Conservation (phyloP, 352 stramenopile species). For the Globisporangium acanthophoron region DNA sequence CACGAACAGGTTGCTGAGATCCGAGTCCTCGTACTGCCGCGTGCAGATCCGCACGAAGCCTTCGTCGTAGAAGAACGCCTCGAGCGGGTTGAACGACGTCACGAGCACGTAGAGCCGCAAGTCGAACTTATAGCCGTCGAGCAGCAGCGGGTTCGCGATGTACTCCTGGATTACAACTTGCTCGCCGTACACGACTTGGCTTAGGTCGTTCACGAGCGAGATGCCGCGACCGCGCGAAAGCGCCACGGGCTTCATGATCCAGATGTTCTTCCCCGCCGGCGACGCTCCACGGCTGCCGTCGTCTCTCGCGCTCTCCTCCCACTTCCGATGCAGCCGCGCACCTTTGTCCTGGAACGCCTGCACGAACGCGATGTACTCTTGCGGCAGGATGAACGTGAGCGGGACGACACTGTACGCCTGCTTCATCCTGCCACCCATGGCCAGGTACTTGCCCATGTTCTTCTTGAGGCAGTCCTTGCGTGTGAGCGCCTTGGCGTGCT, state of each 20-base stretch:
- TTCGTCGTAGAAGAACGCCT: conserved; percentile 93
- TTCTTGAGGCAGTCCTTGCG: conserved; percentile 94
- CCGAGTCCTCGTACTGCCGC: conserved; percentile 64
- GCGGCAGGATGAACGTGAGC: conserved; percentile 90
- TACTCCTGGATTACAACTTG: conserved; percentile 90
- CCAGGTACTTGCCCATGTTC: conserved; percentile 63
- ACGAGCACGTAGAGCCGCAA: conserved; percentile 93
- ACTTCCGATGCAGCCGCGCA: conserved; percentile 10
- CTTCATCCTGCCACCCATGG: conserved; percentile 38
- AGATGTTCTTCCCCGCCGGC: conserved; percentile 69
- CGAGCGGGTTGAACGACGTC: conserved; percentile 90
- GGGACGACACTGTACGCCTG: conserved; percentile 89
- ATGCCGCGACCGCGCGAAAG: conserved; percentile 92
- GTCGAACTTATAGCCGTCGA: conserved; percentile 91
- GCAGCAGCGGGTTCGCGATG: conserved; percentile 78
- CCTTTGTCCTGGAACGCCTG: conserved; percentile 69
- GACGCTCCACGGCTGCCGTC: background rate
- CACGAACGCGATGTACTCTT: conserved; percentile 90
- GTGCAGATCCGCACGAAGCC: conserved; percentile 91
- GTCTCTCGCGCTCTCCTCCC: background rate
- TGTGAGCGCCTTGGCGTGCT: conserved; percentile 85
- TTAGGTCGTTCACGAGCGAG: conserved; percentile 85
- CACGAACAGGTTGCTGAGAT: conserved; percentile 83
- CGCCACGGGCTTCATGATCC: conserved; percentile 94
- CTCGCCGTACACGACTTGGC: conserved; percentile 85